Conservation (phyloP, 805 yeast species). For the Lipomyces yamadae region DNA sequence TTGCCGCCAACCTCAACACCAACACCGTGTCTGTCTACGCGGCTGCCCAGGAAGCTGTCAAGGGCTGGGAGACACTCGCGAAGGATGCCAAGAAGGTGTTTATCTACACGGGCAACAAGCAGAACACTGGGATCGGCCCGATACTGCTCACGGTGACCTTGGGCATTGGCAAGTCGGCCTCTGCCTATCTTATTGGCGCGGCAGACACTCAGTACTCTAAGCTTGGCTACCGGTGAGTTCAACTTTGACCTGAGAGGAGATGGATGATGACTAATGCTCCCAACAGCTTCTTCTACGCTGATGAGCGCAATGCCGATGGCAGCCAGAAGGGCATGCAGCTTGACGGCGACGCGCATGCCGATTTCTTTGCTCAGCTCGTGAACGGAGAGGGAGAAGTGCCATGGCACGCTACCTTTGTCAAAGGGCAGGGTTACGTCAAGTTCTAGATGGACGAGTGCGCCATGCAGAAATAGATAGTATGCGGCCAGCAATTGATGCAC, state of each 20-base stretch:
- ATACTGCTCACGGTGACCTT: background rate
- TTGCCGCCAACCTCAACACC: background rate
- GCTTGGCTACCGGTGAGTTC: background rate
- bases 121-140: background rate
- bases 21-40: background rate
- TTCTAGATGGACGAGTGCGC: too few species aligned
- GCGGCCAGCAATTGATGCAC: too few species aligned
- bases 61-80: slow-evolving; percentile 9
- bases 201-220: background rate
- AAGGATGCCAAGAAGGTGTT: slow-evolving; percentile 6
- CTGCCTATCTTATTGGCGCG: background rate
- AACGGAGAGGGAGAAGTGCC: too few species aligned
- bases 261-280: background rate
- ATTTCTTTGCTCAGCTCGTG: too few species aligned
- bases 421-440: too few species aligned
- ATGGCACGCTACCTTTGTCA: too few species aligned
- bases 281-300: background rate
- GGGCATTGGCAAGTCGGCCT: background rate
- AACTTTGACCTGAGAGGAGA: background rate
- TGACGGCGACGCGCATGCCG: background rate
- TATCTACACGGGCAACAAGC: slow-evolving; percentile 10
- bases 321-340: background rate
- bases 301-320: background rate
- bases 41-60: slow-evolving; percentile 12
- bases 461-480: too few species aligned